These are phyloP conservation scores for Globisporangium lucens DNA, from an alignment of 352 stramenopile species.

Conservation along the genomic window DNA sequence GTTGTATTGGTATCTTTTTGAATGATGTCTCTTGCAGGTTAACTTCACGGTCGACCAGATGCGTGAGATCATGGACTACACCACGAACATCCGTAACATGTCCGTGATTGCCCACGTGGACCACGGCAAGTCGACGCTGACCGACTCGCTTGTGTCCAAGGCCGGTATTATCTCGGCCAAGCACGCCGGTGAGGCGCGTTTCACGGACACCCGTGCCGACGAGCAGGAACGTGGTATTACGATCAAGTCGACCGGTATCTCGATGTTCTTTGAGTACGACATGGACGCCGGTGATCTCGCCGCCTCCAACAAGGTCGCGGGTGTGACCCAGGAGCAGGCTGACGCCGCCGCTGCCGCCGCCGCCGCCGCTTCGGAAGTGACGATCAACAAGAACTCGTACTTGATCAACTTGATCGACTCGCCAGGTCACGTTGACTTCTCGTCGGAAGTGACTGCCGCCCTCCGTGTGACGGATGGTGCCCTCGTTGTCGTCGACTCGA, in stretches of 20 bases:
- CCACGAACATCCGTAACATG: conserved; percentile 99
- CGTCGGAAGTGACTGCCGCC: conserved; percentile 98
- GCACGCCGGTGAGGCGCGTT: conserved; percentile 97
- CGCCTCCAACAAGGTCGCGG: conserved; percentile 55
- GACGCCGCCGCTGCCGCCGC: conserved; percentile 23
- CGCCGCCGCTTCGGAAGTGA: conserved; percentile 53
- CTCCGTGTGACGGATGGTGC: conserved; percentile 99
- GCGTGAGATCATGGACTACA: conserved; percentile 97
- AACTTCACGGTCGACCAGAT: conserved; percentile 99
- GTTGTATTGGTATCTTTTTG: not conserved
- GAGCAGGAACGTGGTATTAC: conserved; percentile 99
- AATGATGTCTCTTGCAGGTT: conserved; percentile 58
- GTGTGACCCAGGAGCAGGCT: conserved; percentile 47
- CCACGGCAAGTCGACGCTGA: conserved; percentile 99
- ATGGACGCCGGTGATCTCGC: conserved; percentile 92
- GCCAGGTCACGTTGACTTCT: conserved; percentile 99
- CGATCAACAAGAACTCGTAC: conserved; percentile 98
- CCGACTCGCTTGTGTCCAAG: conserved; percentile 98
- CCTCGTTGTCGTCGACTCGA: conserved; percentile 98
- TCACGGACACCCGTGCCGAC: conserved; percentile 99
- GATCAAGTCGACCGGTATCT: conserved; percentile 99
- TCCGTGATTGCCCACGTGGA: conserved; percentile 99
- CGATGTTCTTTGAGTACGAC: conserved; percentile 99
- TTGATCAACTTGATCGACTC: conserved; percentile 99
- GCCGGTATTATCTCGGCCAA: conserved; percentile 99